Percentiles rank a stretch among this genome's conserved stretches.
Evolutionary conservation across 441 rosid species (phyloP).

Genomic region (Eutrema salsugineum): DNA sequence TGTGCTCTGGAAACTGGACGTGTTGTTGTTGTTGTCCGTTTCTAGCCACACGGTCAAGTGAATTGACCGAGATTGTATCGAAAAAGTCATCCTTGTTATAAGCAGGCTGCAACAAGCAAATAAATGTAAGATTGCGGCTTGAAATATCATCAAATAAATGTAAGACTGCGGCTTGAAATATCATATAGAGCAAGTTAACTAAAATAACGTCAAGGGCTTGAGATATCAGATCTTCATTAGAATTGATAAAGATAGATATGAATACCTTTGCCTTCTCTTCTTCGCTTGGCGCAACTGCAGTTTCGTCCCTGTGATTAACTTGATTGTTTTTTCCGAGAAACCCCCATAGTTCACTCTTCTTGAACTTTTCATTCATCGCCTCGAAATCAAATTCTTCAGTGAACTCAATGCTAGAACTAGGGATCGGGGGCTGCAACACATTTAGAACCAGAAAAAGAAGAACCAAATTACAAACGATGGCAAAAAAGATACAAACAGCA

Average conservation of each 20-base stretch:
- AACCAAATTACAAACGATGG: not conserved
- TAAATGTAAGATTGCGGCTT: not conserved
- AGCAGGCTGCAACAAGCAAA: constrained; percentile 48
- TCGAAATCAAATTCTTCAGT: constrained; percentile 76
- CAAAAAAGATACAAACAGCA: not conserved
- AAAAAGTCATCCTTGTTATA: constrained; percentile 63
- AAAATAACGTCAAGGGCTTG: not conserved
- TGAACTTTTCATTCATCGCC: constrained; percentile 70
- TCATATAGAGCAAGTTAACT: not conserved
- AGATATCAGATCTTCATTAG: not conserved
- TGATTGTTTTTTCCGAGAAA: constrained; percentile 52
- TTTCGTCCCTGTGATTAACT: constrained; percentile 28
- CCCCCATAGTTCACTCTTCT: constrained; percentile 61
- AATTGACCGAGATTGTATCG: constrained; percentile 56
- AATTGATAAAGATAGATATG: not conserved
- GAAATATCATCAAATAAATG: not conserved
- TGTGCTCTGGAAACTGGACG: constrained; percentile 18
- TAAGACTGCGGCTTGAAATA: not conserved
- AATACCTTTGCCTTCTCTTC: constrained; percentile 35
- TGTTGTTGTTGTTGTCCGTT: constrained; percentile 34
- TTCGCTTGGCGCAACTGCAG: constrained; percentile 17
- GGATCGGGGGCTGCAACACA: constrained; percentile 26
- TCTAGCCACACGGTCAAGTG: constrained; percentile 36
- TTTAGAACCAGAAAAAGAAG: constrained; percentile 8
- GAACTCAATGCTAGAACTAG: constrained; percentile 36